Base-by-base conservation (phyloP, 768 basidiomycete species). In the Boletellus ananiceps region DNA sequence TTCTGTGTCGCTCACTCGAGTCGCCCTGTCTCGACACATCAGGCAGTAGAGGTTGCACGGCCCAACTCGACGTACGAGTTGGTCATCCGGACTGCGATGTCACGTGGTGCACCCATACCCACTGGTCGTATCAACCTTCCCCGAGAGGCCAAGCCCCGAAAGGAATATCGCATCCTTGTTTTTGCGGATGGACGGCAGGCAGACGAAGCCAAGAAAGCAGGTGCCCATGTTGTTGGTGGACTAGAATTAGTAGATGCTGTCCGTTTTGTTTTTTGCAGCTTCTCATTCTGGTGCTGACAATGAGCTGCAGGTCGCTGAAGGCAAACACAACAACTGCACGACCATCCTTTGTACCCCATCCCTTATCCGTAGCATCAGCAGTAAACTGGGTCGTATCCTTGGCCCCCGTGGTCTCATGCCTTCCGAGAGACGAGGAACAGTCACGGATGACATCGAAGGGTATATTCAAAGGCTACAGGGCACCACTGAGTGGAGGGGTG, bases 371-470 rank as follows among this genome's bases (percentile, higher is more conserved):
- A 69, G 82, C 29, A 89, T 98, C 53, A 84, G 86, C 12, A 82
- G 87, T 5, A 84, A 80, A 60, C 77, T 98, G 2, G 93, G 82
- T 66, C 71, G 89, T 71, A 70, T 86, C 68, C 73, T 88, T 69
- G 83, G 95, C 58, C 94, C 93, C 36, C 82, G 90, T 45, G 95
- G 95, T 48, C 71, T 98, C 39, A 96, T 99, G 94, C 96, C 96
- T 11, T 88, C 89, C 7, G 90, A 87, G 54, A 84, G 93, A 66
- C 79, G 93, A 49, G 96, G 96, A 5, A 94, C 94, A 1, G 95
- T 98, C 16, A 90, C 91, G 2, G 88, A 93, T 43, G 91, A 97
- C 51, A 75, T 97, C 36, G 84, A 77, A 13, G 83, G 82, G 12
- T 94, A 88, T 55, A 83, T 99, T 49, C 77, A 81, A 57, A 80